Base-by-base conservation (phyloP, 306 rosid genomes). In the Myrica gale region DNA sequence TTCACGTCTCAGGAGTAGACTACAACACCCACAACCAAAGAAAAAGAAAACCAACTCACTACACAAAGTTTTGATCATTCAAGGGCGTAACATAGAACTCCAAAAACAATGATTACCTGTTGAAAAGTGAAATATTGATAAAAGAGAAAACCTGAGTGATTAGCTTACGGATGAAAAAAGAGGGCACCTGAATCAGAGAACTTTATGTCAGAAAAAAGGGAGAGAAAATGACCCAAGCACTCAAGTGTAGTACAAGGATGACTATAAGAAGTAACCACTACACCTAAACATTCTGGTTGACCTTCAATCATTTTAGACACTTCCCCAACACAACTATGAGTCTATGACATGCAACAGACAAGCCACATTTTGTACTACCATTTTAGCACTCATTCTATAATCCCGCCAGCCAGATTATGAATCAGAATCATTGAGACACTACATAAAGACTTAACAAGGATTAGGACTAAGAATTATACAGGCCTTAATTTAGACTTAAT, bases 101-200 rank as follows among this genome's bases (percentile, higher is more conserved):
- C 37, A n/a, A 44, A n/a, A 75, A 60, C 51, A 26, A 78, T 17
- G 37, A 67, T n/a, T 89, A 84, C 98, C 98, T 94, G 92, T 94
- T 94, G 83, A 94, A 94, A 78, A 94, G 95, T 66, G 96, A 89
- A 67, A 92, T 92, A 81, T 94, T 94, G 89, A 94, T 92, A 93
- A 94, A 94, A n/a, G 93, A 90, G 67, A 94, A 95, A 74, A 95
- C 93, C 80, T 92, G 99, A 68, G 97, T 92, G 78, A 90, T 84
- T 74, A 95, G 85, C 82, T 95, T 95, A 70, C 97, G 99, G 65
- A 92, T 92, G 85, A 95, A 95, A 88, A 95, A 95, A 62, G 96
- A 90, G 56, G 99, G 99, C 66, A 95, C 99, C 99, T 95, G 92
- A 61, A 71, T 32, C 37, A 32, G 72, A 48, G 32, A 10, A 83